phyloP scores from a whole-genome alignment of 2,329 filamentous ascomycete genomes.

The Aaosphaeria arxii region DNA sequence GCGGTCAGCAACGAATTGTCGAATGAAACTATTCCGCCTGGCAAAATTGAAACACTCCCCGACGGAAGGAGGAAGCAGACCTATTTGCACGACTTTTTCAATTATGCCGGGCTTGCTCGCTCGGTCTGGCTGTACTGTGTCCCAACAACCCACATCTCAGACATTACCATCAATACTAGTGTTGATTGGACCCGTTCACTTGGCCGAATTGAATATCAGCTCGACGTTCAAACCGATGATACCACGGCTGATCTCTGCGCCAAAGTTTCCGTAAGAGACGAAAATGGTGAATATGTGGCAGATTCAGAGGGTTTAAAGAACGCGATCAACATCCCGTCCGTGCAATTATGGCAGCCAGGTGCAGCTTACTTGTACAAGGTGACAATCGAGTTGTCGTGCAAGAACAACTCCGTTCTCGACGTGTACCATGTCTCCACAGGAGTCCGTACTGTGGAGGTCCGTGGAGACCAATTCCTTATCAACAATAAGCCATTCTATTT shows the following conservation, averaged over 20 bases:
- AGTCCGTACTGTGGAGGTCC: slow-evolving; percentile 5
- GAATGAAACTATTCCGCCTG: slow-evolving; percentile 7
- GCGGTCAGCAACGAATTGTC: slow-evolving; percentile 4
- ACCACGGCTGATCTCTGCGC: background rate
- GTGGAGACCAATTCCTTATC: slow-evolving; percentile 5
- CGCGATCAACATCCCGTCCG: slow-evolving; percentile 1
- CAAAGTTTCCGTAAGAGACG: background rate
- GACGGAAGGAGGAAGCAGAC: slow-evolving; percentile 4
- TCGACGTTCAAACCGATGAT: background rate
- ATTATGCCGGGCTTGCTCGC: slow-evolving; percentile 8
- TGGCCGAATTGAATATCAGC: slow-evolving; percentile 3
- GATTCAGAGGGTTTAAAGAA: background rate
- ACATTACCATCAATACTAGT: slow-evolving; percentile 4
- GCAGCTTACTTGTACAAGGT: slow-evolving; percentile 5
- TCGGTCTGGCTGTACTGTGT: slow-evolving; percentile 9
- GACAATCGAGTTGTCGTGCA: background rate
- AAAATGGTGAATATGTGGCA: background rate
- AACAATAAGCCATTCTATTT: slow-evolving; percentile 10
- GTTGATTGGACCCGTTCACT: background rate
- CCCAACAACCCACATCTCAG: slow-evolving; percentile 2
- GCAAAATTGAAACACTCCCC: slow-evolving; percentile 1
- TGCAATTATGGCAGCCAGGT: slow-evolving; percentile 6
- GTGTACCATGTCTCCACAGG: slow-evolving; percentile 4
- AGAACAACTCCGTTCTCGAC: slow-evolving; percentile 1
- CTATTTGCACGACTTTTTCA: slow-evolving; percentile 10